Evolutionary conservation across 140 eudicot genomes (phyloP), one percentile per base, ranked within the genome.

Genomic region (Oenanthe javanica): DNA sequence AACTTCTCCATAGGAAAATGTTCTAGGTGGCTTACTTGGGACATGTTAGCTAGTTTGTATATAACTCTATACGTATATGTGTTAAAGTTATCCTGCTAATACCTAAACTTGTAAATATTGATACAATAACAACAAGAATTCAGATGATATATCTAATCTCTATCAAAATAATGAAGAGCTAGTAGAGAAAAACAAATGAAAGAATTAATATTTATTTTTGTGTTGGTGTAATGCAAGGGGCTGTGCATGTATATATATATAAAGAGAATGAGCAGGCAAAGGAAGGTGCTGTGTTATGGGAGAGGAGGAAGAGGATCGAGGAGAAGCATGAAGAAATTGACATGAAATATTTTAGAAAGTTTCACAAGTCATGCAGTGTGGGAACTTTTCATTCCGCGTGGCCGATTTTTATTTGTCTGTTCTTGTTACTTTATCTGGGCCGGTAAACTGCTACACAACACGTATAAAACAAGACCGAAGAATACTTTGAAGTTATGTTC

Each of bases 1-100:
- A 59, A 9, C 13, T 43, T 78, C n/a, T 78, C 81, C 51, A 40
- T 10, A 2, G 66, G 74, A 61, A 59, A 78, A 6, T 61, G 81
- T 21, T 19, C 67, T 23, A 10, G 19, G 47, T 78, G 23, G 55
- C 71, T 40, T 2, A n/a, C 31, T n/a, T 40, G 48, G 45, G 74
- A 4, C 81, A 78, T 78, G 74, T 51, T 71, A 31, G 31, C 31
- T 67, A 67, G 74, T 6, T 61, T 0, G 36, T n/a, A 61, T 21
- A 1, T 61, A 6, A 52, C 45, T 4, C 45, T 2, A 50, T 11
- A 9, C 2, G 13, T 7, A n/a, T n/a, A 61, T n/a, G 9, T 3
- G 66, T 57, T 23, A 19, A 57, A 1, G 12, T 19, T 57, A 57
- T 57, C 27, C 66, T 57, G 66, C 66, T 16, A 42, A 42, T 42